These are phyloP conservation scores for Botrytis aclada DNA, from an alignment of 2,329 filamentous ascomycete genomes.

Conservation along the genomic window DNA sequence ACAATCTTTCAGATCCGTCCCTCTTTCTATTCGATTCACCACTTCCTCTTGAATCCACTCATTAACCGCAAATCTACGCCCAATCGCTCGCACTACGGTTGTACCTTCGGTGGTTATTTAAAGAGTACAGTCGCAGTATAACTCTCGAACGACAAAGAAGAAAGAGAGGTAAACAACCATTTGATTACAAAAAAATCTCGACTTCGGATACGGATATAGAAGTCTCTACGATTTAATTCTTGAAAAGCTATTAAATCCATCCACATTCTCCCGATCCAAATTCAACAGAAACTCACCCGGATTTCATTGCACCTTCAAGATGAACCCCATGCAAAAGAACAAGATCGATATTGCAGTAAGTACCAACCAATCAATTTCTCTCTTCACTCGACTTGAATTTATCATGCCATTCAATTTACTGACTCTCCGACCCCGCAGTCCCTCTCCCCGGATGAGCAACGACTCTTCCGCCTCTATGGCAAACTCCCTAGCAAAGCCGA, in stretches of 20 bases:
- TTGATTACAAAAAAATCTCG: background rate
- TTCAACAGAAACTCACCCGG: background rate
- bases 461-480: conserved; percentile 93
- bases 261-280: background rate
- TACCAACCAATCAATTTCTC: conserved; percentile 30
- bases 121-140: background rate
- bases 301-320: conserved; percentile 43
- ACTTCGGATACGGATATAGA: background rate
- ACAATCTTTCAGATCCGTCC: conserved; percentile 4
- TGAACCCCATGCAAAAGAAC: conserved; percentile 98
- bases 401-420: conserved; percentile 7
- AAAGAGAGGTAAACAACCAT: conserved; percentile 1
- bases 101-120: background rate
- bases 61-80: background rate
- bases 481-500: conserved; percentile 97
- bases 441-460: conserved; percentile 90
- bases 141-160: conserved; percentile 8
- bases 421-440: conserved; percentile 53
- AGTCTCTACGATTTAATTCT: background rate
- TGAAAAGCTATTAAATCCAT: background rate
- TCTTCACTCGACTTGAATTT: background rate
- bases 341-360: conserved; percentile 94
- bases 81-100: conserved; percentile 2
- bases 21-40: conserved; percentile 2
- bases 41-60: background rate